phyloP scores from a whole-genome alignment of 129 eudicot genomes.

The Artemisia argyi region DNA sequence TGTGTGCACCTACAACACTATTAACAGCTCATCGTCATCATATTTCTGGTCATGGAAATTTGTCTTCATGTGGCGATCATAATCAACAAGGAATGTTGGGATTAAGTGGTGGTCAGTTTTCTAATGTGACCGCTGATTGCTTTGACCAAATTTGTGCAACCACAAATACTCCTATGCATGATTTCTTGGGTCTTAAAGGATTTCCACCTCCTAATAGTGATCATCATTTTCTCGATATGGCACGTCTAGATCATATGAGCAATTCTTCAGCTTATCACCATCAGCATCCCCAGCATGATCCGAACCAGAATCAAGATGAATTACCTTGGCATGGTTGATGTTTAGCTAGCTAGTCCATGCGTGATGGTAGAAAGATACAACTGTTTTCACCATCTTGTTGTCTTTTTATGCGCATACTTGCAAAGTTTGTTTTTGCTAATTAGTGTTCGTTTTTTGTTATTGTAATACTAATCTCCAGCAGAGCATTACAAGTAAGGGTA shows the following conservation, averaged over 20 bases:
- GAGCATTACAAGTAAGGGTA: no score
- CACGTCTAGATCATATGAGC: slow-evolving; percentile 45
- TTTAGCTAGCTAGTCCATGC: slow-evolving; percentile 16
- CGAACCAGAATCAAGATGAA: slow-evolving; percentile 42
- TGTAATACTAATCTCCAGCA: not conserved
- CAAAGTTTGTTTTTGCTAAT: slow-evolving; percentile 10
- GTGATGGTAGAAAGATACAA: slow-evolving; percentile 17
- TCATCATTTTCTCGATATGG: slow-evolving; percentile 47
- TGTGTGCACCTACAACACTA: slow-evolving; percentile 55
- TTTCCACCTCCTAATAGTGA: slow-evolving; percentile 36
- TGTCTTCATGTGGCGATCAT: slow-evolving; percentile 49
- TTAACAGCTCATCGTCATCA: slow-evolving; percentile 32
- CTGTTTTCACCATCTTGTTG: slow-evolving; percentile 23
- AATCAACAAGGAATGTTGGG: slow-evolving; percentile 31
- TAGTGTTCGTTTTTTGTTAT: slow-evolving; percentile 18
- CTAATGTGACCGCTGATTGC: slow-evolving; percentile 38
- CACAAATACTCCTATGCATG: slow-evolving; percentile 6
- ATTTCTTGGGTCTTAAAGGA: slow-evolving; percentile 66
- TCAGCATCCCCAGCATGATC: slow-evolving; percentile 24
- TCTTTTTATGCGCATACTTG: slow-evolving; percentile 20
- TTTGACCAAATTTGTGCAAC: slow-evolving; percentile 33
- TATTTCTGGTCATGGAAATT: slow-evolving; percentile 42
- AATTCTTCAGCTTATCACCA: slow-evolving; percentile 41
- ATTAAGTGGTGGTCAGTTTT: slow-evolving; percentile 23
- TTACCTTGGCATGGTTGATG: slow-evolving; percentile 55